phyloP scores from a whole-genome alignment of 2,329 filamentous ascomycete genomes.

The Diplodia scrobiculata region DNA sequence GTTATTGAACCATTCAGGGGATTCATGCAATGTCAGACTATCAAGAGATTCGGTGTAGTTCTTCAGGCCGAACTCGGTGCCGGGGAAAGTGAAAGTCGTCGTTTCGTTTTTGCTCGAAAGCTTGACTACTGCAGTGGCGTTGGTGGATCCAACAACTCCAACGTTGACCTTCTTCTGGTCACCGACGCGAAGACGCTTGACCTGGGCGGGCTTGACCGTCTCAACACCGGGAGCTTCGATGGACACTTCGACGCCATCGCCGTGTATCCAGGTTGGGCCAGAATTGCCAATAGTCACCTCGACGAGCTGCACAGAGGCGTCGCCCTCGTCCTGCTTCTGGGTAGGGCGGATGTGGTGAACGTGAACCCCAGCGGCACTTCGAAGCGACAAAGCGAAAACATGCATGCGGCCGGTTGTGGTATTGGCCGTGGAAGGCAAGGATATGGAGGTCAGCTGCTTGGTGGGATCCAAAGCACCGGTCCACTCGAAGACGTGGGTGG shows the following conservation, averaged over 20 bases:
- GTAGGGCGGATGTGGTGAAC: constrained; percentile 49
- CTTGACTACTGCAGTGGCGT: constrained; percentile 40
- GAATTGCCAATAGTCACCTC: constrained; percentile 38
- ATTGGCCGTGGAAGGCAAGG: constrained; percentile 47
- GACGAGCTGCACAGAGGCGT: constrained; percentile 37
- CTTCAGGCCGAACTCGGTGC: constrained; percentile 29
- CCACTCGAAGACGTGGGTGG: constrained; percentile 52
- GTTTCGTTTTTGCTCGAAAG: constrained; percentile 32
- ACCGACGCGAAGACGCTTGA: constrained; percentile 47
- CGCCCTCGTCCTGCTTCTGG: constrained; percentile 46
- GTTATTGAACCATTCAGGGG: constrained; percentile 58
- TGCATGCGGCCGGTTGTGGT: constrained; percentile 45
- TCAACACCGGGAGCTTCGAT: constrained; percentile 39
- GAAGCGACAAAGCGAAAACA: constrained; percentile 46
- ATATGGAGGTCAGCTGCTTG: constrained; percentile 47
- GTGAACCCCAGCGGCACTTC: constrained; percentile 36
- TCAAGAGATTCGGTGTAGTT: constrained; percentile 33
- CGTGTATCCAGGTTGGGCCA: constrained; percentile 31
- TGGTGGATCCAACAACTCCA: constrained; percentile 39
- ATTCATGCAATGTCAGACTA: constrained; percentile 48
- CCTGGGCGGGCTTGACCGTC: constrained; percentile 41
- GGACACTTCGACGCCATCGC: constrained; percentile 28
- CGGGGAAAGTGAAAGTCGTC: constrained; percentile 14
- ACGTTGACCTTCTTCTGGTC: constrained; percentile 46
- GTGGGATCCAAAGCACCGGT: constrained; percentile 45